phyloP scores from a whole-genome alignment of 2,329 filamentous ascomycete species.

The Alternaria angustiovoidea region DNA sequence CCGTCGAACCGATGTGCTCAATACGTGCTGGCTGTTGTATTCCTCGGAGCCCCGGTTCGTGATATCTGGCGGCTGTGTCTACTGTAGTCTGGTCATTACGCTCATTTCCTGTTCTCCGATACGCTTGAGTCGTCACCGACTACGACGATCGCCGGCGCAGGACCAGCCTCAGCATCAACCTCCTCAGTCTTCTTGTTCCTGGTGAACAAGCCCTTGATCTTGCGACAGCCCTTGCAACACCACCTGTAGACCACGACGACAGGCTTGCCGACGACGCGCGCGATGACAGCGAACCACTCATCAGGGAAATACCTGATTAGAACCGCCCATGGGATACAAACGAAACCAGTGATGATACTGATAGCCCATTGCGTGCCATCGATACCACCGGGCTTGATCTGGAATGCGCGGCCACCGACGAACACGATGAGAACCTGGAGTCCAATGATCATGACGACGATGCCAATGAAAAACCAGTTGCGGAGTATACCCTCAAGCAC shows the following conservation, averaged over 20 bases:
- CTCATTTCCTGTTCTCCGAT: slow-evolving; percentile 9
- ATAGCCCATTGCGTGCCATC: slow-evolving; percentile 69
- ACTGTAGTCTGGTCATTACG: too few relatives aligned
- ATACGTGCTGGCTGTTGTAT: too few relatives aligned
- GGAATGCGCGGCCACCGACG: slow-evolving; percentile 64
- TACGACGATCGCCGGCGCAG: slow-evolving; percentile 29
- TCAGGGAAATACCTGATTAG: slow-evolving; percentile 63
- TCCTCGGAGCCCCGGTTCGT: too few relatives aligned
- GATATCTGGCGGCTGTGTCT: too few relatives aligned
- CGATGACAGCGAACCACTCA: slow-evolving; percentile 37
- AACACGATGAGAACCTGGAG: slow-evolving; percentile 67
- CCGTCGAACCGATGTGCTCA: too few relatives aligned
- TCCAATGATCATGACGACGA: slow-evolving; percentile 66
- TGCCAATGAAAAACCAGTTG: slow-evolving; percentile 66
- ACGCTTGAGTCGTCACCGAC: slow-evolving; percentile 15
- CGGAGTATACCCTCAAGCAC: slow-evolving; percentile 66
- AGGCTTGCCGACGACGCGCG: slow-evolving; percentile 30
- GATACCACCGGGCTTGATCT: slow-evolving; percentile 56
- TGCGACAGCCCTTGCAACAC: slow-evolving; percentile 17
- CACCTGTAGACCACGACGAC: slow-evolving; percentile 32
- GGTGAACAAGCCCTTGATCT: slow-evolving; percentile 26
- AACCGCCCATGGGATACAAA: slow-evolving; percentile 63
- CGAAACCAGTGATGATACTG: slow-evolving; percentile 59
- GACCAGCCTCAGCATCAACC: slow-evolving; percentile 26
- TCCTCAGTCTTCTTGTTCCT: slow-evolving; percentile 22